phyloP scores from a whole-genome alignment of 1,284 basidiomycete genomes.

The Trametes hirsuta region DNA sequence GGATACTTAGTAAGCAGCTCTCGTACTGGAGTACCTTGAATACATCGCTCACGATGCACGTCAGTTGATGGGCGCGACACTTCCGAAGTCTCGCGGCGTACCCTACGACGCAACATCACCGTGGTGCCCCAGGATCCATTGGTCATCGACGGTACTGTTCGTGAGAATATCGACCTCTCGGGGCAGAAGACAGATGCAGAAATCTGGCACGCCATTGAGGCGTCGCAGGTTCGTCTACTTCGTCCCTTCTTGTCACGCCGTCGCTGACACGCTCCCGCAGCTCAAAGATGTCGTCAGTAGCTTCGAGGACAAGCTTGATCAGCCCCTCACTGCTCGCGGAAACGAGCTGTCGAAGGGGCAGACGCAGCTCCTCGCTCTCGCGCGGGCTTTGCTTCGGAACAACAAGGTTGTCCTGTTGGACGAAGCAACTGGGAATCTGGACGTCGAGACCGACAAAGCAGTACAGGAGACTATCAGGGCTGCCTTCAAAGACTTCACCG shows the following conservation, averaged over 20 bases:
- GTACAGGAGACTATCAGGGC: conserved; percentile 83
- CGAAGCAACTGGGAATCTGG: conserved; percentile 80
- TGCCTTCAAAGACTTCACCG: conserved; percentile 68
- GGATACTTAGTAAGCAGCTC: background rate
- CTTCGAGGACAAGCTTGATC: conserved; percentile 3
- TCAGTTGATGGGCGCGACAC: background rate
- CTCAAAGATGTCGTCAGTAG: background rate
- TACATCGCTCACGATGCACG: too few species aligned
- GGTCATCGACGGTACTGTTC: conserved; percentile 3
- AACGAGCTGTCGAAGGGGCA: conserved; percentile 87
- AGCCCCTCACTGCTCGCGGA: conserved; percentile 44
- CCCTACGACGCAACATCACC: conserved; percentile 4
- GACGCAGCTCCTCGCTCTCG: conserved; percentile 81
- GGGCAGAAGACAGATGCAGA: conserved; percentile 4
- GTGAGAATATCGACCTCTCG: conserved; percentile 2
- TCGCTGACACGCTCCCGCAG: background rate
- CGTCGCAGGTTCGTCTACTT: background rate
- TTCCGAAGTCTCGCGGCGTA: background rate
- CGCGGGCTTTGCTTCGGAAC: conserved; percentile 73
- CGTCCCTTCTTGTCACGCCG: background rate
- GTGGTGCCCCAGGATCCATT: conserved; percentile 2
- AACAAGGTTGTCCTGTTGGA: conserved; percentile 83
- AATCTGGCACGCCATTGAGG: background rate
- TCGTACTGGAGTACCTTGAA: background rate
- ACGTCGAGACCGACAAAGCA: conserved; percentile 75